Conservation (phyloP, 2,329 filamentous ascomycete genomes). For the Grosmannia serpens region DNA sequence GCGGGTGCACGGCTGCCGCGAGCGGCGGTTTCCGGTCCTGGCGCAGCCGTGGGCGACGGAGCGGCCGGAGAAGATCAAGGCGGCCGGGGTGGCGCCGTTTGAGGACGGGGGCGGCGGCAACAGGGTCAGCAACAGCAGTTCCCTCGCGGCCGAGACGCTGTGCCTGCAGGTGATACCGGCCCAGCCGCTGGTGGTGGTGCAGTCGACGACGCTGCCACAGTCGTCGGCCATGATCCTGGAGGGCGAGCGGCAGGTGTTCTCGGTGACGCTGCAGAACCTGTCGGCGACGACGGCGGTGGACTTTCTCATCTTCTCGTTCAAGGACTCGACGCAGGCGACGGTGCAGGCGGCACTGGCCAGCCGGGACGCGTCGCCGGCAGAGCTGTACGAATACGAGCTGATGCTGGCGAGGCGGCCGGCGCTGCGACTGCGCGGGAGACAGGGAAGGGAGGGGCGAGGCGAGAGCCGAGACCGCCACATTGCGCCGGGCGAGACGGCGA, state of each 20-base stretch:
- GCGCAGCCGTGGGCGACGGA: slow-evolving; percentile 62
- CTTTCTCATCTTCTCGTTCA: slow-evolving; percentile 77
- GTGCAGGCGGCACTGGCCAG: slow-evolving; percentile 64
- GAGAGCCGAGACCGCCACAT: slow-evolving; percentile 38
- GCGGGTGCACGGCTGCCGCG: slow-evolving; percentile 69
- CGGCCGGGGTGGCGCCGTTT: slow-evolving; percentile 52
- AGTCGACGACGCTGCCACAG: slow-evolving; percentile 67
- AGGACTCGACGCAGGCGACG: slow-evolving; percentile 72
- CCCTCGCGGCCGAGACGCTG: slow-evolving; percentile 39
- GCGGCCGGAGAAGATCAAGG: slow-evolving; percentile 63
- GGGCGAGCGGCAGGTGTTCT: slow-evolving; percentile 70
- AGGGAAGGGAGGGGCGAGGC: slow-evolving; percentile 26
- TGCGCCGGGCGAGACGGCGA: slow-evolving; percentile 52
- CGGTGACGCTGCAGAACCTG: slow-evolving; percentile 67
- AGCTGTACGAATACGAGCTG: slow-evolving; percentile 77
- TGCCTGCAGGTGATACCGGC: slow-evolving; percentile 64
- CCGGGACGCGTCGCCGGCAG: slow-evolving; percentile 64
- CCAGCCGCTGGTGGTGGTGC: slow-evolving; percentile 67
- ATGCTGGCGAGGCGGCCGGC: slow-evolving; percentile 66
- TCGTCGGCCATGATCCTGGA: slow-evolving; percentile 87
- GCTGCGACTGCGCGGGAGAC: slow-evolving; percentile 37
- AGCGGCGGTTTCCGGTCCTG: slow-evolving; percentile 78
- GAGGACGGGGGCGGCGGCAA: slow-evolving; percentile 27
- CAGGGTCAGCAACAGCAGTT: slow-evolving; percentile 18
- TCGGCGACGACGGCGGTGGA: slow-evolving; percentile 63